Percentiles rank a stretch among this genome's conserved stretches.
These are phyloP conservation scores for Phytophthora niederhauseri DNA, from an alignment of 352 stramenopile genomes.

Conservation along the genomic window DNA sequence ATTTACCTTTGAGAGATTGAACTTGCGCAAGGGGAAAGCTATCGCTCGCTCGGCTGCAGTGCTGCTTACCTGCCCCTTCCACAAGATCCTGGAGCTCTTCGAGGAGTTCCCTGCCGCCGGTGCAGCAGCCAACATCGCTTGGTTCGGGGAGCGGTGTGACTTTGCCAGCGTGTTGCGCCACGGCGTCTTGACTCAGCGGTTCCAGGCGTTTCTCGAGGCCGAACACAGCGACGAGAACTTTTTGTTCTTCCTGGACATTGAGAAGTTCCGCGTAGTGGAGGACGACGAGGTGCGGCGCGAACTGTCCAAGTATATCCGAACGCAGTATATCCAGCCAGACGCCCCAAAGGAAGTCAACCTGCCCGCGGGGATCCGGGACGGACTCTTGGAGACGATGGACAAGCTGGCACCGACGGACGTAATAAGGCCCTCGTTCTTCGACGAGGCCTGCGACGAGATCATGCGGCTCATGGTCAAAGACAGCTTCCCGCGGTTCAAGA, in stretches of 20 bases:
- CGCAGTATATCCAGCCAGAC: slow-evolving; percentile 63
- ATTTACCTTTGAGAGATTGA: slow-evolving; percentile 78
- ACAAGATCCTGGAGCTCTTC: slow-evolving; percentile 54
- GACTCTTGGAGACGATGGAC: slow-evolving; percentile 31
- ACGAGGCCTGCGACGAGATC: slow-evolving; percentile 73
- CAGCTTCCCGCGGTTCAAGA: slow-evolving; percentile 84
- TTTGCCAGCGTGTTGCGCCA: slow-evolving; percentile 68
- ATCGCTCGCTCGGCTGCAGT: slow-evolving; percentile 59
- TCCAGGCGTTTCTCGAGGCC: slow-evolving; percentile 66
- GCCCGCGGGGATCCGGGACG: slow-evolving; percentile 62
- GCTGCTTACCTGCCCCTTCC: slow-evolving; percentile 58
- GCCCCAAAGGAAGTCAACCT: slow-evolving; percentile 79
- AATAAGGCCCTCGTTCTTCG: slow-evolving; percentile 52
- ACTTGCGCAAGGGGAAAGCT: slow-evolving; percentile 50
- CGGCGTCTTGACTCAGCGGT: slow-evolving; percentile 59
- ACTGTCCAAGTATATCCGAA: slow-evolving; percentile 48
- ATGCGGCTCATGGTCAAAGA: slow-evolving; percentile 84
- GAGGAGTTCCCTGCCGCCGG: slow-evolving; percentile 58
- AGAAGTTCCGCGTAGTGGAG: slow-evolving; percentile 46
- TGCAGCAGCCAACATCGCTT: slow-evolving; percentile 76
- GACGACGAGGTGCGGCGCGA: slow-evolving; percentile 33
- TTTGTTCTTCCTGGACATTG: slow-evolving; percentile 72
- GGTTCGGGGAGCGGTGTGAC: slow-evolving; percentile 73
- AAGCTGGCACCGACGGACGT: slow-evolving; percentile 30
- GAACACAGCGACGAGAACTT: slow-evolving; percentile 87